These are phyloP conservation scores for Auricularia cornea DNA, from an alignment of 768 basidiomycete species.

Conservation along the genomic window DNA sequence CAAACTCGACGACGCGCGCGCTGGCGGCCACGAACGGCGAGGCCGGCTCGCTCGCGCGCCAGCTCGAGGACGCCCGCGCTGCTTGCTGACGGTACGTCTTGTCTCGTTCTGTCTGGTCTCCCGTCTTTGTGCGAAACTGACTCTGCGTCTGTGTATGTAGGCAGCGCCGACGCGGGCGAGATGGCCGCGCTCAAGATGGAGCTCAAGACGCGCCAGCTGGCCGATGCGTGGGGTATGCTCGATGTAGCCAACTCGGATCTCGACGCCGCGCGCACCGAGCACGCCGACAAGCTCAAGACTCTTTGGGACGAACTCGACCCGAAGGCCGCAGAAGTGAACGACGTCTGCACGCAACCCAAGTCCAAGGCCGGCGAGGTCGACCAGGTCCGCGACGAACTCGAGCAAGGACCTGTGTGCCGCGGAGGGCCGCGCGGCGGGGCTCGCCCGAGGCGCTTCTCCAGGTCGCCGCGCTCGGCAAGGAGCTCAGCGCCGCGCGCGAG, in stretches of 20 bases:
- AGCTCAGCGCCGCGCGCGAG: neutral
- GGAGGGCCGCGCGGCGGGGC: too few relatives aligned
- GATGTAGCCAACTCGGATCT: neutral
- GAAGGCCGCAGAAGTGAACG: too few relatives aligned
- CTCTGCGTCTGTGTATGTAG: too few relatives aligned
- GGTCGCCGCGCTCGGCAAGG: neutral
- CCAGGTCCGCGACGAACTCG: too few relatives aligned
- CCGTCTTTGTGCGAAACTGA: too few relatives aligned
- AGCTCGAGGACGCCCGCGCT: neutral
- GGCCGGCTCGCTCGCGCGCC: neutral
- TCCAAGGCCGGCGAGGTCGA: too few relatives aligned
- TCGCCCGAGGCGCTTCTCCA: neutral
- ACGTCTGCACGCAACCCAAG: too few relatives aligned
- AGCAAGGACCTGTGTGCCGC: too few relatives aligned
- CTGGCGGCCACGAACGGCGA: neutral
- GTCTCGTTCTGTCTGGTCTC: too few relatives aligned
- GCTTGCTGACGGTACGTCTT: too few relatives aligned
- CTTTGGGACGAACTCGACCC: neutral
- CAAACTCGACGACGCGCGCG: neutral
- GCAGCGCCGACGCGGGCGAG: too few relatives aligned
- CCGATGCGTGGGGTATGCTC: neutral
- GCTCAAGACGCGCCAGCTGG: neutral
- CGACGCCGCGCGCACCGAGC: neutral
- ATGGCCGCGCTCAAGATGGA: too few relatives aligned
- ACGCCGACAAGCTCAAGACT: neutral